Conservation (phyloP, 768 basidiomycete species). For the Suillus subluteus region DNA sequence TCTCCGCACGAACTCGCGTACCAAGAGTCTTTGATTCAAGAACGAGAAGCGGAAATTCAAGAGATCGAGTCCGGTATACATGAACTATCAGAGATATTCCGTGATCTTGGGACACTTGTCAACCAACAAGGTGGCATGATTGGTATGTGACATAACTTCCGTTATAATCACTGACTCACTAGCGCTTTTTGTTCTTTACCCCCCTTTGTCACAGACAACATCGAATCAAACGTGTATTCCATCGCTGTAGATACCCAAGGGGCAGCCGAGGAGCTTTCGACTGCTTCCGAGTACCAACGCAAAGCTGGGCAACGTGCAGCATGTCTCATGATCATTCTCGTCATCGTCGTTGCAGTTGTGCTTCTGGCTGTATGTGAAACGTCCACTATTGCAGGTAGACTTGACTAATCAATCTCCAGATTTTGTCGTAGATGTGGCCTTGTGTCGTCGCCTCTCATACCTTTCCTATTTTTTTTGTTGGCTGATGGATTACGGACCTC, state of each 20-base stretch:
- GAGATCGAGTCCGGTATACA: conserved; percentile 98
- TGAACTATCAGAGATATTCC: conserved; percentile 94
- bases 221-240: conserved; percentile 90
- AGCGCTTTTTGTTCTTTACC: not conserved
- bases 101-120: conserved; percentile 92
- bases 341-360: conserved; percentile 86
- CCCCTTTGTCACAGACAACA: conserved; percentile 70
- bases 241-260: conserved; percentile 81
- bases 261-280: conserved; percentile 84
- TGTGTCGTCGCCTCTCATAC: conserved; percentile 37
- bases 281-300: conserved; percentile 92
- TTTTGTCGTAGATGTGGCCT: conserved; percentile 3
- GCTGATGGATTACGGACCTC: conserved; percentile 1
- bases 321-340: conserved; percentile 87
- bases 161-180: not conserved
- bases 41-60: conserved; percentile 92
- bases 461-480: not conserved
- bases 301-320: conserved; percentile 90
- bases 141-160: conserved; percentile 53
- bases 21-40: conserved; percentile 82
- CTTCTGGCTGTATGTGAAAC: conserved; percentile 79
- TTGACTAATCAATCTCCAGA: not conserved
- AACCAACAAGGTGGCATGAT: conserved; percentile 94
- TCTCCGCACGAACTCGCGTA: conserved; percentile 93
- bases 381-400: conserved; percentile 6